A percentile compares a stretch with the other conserved stretches of the same genome.
These are phyloP conservation scores for Hibiscus tridactylites DNA, from an alignment of 345 rosid genomes.

Conservation along the genomic window DNA sequence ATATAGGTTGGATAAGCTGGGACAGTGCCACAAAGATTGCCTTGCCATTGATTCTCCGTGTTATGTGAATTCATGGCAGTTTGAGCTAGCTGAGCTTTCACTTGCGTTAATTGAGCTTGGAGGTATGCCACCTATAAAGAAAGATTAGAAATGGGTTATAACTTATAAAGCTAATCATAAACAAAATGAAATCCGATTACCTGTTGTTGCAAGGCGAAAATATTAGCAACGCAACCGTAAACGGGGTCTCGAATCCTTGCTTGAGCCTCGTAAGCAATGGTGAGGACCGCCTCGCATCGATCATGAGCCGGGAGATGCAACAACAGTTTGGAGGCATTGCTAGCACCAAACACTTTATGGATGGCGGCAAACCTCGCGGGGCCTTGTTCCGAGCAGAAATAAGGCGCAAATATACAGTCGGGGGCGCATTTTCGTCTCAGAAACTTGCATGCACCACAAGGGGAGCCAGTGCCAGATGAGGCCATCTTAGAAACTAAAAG, in stretches of 20 bases:
- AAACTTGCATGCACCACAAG: constrained; percentile 82
- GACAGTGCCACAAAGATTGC: constrained; percentile 15
- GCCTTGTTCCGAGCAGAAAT: constrained; percentile 66
- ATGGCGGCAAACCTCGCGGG: constrained; percentile 60
- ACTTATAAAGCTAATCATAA: background rate
- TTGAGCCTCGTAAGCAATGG: constrained; percentile 70
- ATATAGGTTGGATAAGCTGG: constrained; percentile 22
- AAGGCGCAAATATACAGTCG: constrained; percentile 67
- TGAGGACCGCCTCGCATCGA: constrained; percentile 66
- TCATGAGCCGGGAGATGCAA: constrained; percentile 52
- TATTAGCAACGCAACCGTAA: constrained; percentile 71
- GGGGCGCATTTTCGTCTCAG: constrained; percentile 59
- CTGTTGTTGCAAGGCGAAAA: constrained; percentile 68
- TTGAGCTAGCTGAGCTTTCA: constrained; percentile 63
- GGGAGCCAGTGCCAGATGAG: constrained; percentile 39
- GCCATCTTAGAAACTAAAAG: constrained; percentile 22
- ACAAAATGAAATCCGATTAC: constrained; percentile 14
- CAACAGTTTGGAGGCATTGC: constrained; percentile 60
- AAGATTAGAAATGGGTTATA: background rate
- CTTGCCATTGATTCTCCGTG: constrained; percentile 33
- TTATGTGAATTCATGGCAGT: constrained; percentile 26
- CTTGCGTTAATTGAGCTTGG: constrained; percentile 87
- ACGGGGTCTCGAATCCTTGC: constrained; percentile 68
- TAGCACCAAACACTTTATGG: constrained; percentile 77
- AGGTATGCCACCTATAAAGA: constrained; percentile 59